phyloP scores from a whole-genome alignment of 352 stramenopile species.

The Globisporangium perplexum region DNA sequence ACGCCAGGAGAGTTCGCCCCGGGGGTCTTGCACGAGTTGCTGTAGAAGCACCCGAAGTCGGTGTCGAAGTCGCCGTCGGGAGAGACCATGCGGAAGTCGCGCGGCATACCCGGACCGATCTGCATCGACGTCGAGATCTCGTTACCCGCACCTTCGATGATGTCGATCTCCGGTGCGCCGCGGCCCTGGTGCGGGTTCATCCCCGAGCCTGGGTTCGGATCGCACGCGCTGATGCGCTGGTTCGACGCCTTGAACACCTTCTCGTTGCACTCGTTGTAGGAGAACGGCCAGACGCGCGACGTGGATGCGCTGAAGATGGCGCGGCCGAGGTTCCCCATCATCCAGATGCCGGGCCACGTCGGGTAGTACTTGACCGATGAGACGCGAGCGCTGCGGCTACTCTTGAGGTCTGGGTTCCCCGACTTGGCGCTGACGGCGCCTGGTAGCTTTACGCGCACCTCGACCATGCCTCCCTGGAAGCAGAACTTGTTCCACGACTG shows the following conservation, averaged over 20 bases:
- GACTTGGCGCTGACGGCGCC: constrained; percentile 47
- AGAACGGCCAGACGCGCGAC: constrained; percentile 95
- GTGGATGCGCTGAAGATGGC: constrained; percentile 94
- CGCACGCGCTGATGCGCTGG: constrained; percentile 86
- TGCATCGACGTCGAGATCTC: constrained; percentile 90
- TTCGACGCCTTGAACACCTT: constrained; percentile 53
- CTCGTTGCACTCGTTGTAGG: constrained; percentile 90
- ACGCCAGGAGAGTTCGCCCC: constrained; percentile 41
- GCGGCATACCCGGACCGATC: constrained; percentile 64
- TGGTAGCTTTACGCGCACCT: constrained; percentile 86
- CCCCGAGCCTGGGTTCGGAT: constrained; percentile 86
- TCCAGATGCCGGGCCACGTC: constrained; percentile 94
- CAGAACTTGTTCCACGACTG: constrained; percentile 95
- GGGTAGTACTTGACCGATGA: constrained; percentile 44
- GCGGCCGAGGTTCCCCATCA: constrained; percentile 94
- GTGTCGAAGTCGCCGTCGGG: constrained; percentile 12
- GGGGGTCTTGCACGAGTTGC: constrained; percentile 29
- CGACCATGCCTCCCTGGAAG: constrained; percentile 92
- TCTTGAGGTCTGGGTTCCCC: constrained; percentile 26
- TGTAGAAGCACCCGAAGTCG: constrained; percentile 36
- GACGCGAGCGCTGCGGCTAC: too few species aligned
- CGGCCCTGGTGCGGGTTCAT: constrained; percentile 87
- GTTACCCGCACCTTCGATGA: constrained; percentile 86
- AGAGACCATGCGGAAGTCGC: constrained; percentile 42
- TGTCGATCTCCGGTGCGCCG: constrained; percentile 94